phyloP scores from a whole-genome alignment of 108 stramenopile genomes.

The Schizochytrium sp. region DNA sequence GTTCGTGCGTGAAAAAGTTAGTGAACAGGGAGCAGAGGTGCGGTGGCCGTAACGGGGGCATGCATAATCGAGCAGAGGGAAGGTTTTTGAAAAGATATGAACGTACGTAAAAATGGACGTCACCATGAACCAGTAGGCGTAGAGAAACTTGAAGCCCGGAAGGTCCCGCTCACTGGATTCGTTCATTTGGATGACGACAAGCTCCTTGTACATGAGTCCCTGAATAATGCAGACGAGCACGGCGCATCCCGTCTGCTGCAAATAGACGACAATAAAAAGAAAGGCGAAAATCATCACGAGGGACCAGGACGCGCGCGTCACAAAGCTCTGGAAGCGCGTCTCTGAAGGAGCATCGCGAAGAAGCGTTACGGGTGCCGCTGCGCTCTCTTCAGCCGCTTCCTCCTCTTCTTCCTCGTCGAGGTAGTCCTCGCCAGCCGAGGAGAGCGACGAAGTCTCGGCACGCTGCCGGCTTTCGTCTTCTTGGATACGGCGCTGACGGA shows the following conservation, averaged over 20 bases:
- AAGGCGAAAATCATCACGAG: constrained; percentile 4
- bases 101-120: not conserved
- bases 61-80: not conserved
- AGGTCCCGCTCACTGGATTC: constrained; percentile 14
- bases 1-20: not conserved
- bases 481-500: too few relatives aligned
- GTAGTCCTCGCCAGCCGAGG: not conserved
- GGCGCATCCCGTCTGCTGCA: not conserved
- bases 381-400: not conserved
- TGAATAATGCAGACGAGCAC: constrained; percentile 15
- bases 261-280: not conserved
- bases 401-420: not conserved
- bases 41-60: too few relatives aligned
- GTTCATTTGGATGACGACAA: not conserved
- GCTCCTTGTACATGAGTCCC: constrained; percentile 22
- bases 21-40: too few relatives aligned
- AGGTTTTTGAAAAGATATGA: not conserved
- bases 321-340: not conserved
- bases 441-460: not conserved
- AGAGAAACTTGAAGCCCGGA: constrained; percentile 18
- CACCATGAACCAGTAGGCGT: constrained; percentile 23
- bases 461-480: not conserved
- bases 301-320: not conserved
- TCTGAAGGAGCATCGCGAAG: not conserved
- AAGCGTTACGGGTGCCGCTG: not conserved